A percentile compares a stretch with the other conserved stretches of the same genome.
Evolutionary conservation across 2,329 filamentous ascomycete genomes (phyloP).

Genomic region (Nothopassalora personata): DNA sequence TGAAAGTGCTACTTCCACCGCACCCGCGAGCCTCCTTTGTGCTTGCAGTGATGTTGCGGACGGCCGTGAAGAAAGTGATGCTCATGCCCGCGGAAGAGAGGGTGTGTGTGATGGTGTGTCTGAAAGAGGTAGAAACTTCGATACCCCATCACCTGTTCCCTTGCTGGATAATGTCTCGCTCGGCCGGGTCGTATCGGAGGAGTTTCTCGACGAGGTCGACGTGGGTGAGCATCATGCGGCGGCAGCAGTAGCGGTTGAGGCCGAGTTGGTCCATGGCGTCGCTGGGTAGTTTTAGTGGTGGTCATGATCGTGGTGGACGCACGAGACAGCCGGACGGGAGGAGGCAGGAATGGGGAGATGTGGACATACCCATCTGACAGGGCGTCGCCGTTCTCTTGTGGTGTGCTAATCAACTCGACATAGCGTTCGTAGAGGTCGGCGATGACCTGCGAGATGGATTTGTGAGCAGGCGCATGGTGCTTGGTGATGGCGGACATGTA

Average conservation of each 20-base stretch:
- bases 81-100: background rate
- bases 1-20: no score
- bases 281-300: slow-evolving; percentile 44
- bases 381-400: slow-evolving; percentile 66
- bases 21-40: background rate
- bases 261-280: slow-evolving; percentile 95
- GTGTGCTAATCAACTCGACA: slow-evolving; percentile 77
- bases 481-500: slow-evolving; percentile 39
- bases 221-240: slow-evolving; percentile 99
- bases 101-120: background rate
- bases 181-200: slow-evolving; percentile 54
- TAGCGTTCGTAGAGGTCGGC: slow-evolving; percentile 98
- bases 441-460: slow-evolving; percentile 61
- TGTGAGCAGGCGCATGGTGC: slow-evolving; percentile 2
- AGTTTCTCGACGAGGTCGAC: slow-evolving; percentile 98
- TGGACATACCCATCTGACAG: slow-evolving; percentile 31
- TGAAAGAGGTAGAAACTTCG: background rate
- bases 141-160: slow-evolving; percentile 6
- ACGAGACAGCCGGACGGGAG: background rate
- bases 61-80: background rate
- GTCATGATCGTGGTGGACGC: no score
- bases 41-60: background rate
- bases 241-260: slow-evolving; percentile 94
- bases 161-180: slow-evolving; percentile 34
- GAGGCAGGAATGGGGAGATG: background rate